Evolutionary conservation across 208 protist genomes (phyloP).

Genomic region (Tritrichomonas foetus): DNA sequence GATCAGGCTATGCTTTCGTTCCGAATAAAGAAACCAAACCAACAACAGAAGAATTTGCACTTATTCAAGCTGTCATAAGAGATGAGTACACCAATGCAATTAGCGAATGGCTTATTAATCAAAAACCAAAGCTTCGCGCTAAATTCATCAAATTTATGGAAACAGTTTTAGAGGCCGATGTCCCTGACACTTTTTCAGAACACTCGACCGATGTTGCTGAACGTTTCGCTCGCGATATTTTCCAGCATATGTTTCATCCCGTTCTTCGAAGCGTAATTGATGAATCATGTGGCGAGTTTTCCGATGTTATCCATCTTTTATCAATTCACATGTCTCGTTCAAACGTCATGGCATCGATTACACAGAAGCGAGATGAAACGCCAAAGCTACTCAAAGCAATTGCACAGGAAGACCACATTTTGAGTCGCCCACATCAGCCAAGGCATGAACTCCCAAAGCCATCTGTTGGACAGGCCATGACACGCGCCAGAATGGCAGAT

Average conservation of each 20-base stretch:
- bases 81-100: background rate
- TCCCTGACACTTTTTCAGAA: background rate
- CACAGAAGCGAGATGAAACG: background rate
- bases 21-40: background rate
- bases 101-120: background rate
- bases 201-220: background rate
- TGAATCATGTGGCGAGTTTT: background rate
- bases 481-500: background rate
- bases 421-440: background rate
- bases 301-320: background rate
- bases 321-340: background rate
- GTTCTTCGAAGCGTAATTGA: background rate
- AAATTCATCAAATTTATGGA: background rate
- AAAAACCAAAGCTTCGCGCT: conserved; percentile 16
- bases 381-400: background rate
- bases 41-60: background rate
- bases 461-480: background rate
- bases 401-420: background rate
- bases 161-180: background rate
- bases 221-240: background rate
- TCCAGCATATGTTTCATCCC: background rate
- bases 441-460: background rate
- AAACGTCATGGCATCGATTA: conserved; percentile 20
- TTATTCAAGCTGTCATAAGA: background rate
- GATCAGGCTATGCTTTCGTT: background rate